Percentiles rank a stretch among this genome's conserved stretches.
These are phyloP conservation scores for Mortierella sp. DNA, from an alignment of 371 early-diverging fungal species.

Conservation along the genomic window DNA sequence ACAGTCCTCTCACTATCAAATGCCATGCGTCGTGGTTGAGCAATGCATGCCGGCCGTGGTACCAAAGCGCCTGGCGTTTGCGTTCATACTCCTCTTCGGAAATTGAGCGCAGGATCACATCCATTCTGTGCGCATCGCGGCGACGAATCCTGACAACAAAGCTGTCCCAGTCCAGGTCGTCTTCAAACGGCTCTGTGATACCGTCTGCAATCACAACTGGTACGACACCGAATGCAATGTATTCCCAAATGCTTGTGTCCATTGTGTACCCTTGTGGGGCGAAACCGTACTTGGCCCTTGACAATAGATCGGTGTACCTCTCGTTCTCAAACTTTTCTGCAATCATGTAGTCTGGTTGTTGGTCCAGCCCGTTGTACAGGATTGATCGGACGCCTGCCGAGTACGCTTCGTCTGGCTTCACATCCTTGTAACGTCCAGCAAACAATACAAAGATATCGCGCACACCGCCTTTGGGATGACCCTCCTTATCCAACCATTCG, in stretches of 20 bases:
- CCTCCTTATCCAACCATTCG: conserved; percentile 47
- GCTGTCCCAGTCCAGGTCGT: conserved; percentile 68
- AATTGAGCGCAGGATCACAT: conserved; percentile 59
- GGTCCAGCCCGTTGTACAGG: conserved; percentile 56
- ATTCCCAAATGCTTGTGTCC: conserved; percentile 69
- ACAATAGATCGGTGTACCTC: conserved; percentile 56
- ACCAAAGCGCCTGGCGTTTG: conserved; percentile 61
- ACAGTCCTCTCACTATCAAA: conserved; percentile 61
- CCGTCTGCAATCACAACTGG: conserved; percentile 69
- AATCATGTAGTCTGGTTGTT: conserved; percentile 61
- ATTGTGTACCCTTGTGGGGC: conserved; percentile 66
- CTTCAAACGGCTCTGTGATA: conserved; percentile 68
- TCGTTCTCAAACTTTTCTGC: conserved; percentile 47
- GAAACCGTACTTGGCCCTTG: conserved; percentile 62
- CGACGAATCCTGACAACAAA: conserved; percentile 65
- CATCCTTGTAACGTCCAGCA: conserved; percentile 59
- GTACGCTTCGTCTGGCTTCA: conserved; percentile 57
- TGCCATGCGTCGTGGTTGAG: conserved; percentile 66
- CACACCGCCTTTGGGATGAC: conserved; percentile 44
- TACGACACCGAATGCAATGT: conserved; percentile 67
- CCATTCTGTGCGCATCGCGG: conserved; percentile 62
- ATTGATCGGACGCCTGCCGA: conserved; percentile 65
- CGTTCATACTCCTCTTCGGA: conserved; percentile 62
- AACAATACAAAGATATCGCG: conserved; percentile 62
- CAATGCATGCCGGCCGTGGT: conserved; percentile 60